Evolutionary conservation across 2,329 filamentous ascomycete genomes (phyloP).

Genomic region (Amesomyces nigricolor): DNA sequence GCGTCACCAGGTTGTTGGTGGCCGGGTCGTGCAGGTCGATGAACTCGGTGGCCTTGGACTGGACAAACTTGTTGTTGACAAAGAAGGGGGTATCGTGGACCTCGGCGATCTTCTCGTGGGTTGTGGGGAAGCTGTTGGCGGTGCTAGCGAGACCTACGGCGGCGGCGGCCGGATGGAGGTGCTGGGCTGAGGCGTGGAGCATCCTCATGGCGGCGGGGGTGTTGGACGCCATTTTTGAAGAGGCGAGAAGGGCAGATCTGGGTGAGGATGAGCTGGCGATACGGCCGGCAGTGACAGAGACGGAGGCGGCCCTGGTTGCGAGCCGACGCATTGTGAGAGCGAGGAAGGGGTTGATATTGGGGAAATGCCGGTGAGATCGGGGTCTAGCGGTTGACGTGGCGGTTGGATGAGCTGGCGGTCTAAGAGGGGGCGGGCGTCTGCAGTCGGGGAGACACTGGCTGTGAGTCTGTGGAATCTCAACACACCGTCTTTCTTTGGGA

Average conservation of each 20-base stretch:
- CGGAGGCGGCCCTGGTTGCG: slow-evolving; percentile 36
- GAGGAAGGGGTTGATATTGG: slow-evolving; percentile 1
- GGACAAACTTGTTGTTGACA: slow-evolving; percentile 70
- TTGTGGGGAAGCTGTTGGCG: slow-evolving; percentile 59
- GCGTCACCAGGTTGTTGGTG: slow-evolving; percentile 78
- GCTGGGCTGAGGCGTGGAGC: slow-evolving; percentile 52
- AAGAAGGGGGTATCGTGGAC: slow-evolving; percentile 74
- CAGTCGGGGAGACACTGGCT: too few relatives aligned
- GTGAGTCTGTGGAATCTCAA: background rate
- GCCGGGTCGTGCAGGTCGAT: slow-evolving; percentile 79
- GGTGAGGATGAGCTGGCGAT: slow-evolving; percentile 23
- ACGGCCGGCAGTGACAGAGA: slow-evolving; percentile 32
- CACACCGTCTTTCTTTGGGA: background rate
- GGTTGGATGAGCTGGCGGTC: slow-evolving; percentile 1
- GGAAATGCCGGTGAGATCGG: background rate
- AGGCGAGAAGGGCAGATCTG: slow-evolving; percentile 22
- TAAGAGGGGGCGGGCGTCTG: background rate
- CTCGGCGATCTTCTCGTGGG: slow-evolving; percentile 63
- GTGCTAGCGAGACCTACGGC: slow-evolving; percentile 45
- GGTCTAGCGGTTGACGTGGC: slow-evolving; percentile 1
- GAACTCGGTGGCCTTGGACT: slow-evolving; percentile 63
- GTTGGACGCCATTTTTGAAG: slow-evolving; percentile 31
- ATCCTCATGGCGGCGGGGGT: slow-evolving; percentile 42
- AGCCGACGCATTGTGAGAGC: slow-evolving; percentile 41
- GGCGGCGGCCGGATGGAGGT: slow-evolving; percentile 48